Base-by-base conservation (phyloP, 306 rosid genomes). In the Sophora flavescens region DNA sequence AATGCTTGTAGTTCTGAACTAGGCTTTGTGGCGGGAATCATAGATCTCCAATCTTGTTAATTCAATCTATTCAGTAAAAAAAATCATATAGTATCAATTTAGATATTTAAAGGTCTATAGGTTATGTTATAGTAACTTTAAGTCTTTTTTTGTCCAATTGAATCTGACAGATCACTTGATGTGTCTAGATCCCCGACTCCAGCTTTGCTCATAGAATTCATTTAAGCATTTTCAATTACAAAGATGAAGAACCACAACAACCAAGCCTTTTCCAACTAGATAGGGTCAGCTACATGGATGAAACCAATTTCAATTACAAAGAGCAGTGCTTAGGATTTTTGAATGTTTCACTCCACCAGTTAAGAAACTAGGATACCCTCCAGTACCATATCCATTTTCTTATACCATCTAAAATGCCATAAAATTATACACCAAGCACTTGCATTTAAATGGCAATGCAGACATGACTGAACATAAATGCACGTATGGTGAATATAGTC, bases 1-100 rank as follows among this genome's bases (percentile, higher is more conserved):
- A 68, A 78, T 16, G 53, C 58, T 18, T 30, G 54, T 58, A 56
- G 63, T 66, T 73, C 15, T 72, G 54, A 64, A 52, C 64, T 65
- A 71, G 64, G 58, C 79, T 39, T 47, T 62, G 45, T 50, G 8
- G 44, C 66, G 9, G 9, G 15, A 54, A 36, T 63, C 59, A 65
- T 56, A 63, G 72, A 6, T 39, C 4, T 48, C 53, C 13, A 17
- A 30, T 74, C 48, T 18, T 28, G 39, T 62, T 18, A 13, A 41
- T 36, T 52, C 53, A 52, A 12, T 17, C 42, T 11, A 66, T 50
- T 39, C 6, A 9, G 28, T 60, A 28, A 15, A 45, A 6, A 30
- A 30, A 30, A 30, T 30, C n/a, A 13, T 65, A 13, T 38, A 71
- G 56, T 64, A 45, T 54, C 50, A 58, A 71, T 16, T 28, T 38